Conservation (phyloP, 1,284 basidiomycete species). For the Cryptococcus floricola region DNA sequence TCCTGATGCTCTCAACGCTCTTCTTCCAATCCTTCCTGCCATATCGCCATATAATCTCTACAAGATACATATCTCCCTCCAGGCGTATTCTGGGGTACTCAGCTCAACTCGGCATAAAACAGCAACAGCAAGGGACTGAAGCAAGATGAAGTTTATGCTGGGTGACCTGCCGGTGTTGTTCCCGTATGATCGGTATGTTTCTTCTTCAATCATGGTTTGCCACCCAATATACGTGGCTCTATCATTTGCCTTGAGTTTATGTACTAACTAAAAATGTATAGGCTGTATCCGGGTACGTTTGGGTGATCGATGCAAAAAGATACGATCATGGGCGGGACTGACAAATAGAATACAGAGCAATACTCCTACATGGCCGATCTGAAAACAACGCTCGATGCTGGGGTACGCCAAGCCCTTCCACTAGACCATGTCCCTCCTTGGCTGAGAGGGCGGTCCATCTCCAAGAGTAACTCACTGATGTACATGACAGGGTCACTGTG, state of each 20-base stretch:
- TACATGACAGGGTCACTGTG: constrained; percentile 79
- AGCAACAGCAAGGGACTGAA: background rate
- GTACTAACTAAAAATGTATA: constrained; percentile 10
- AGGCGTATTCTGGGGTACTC: background rate
- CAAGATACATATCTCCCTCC: background rate
- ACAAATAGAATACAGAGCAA: constrained; percentile 62
- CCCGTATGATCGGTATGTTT: constrained; percentile 68
- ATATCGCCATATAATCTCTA: background rate
- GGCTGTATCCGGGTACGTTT: constrained; percentile 36
- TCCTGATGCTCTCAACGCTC: background rate
- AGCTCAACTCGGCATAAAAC: background rate
- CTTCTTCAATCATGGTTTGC: background rate
- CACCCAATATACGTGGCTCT: background rate
- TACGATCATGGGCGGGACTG: constrained; percentile 1
- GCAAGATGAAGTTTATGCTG: constrained; percentile 87
- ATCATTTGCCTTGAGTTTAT: background rate
- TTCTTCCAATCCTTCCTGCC: background rate
- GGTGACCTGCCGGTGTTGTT: constrained; percentile 87
- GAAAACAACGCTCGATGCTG: constrained; percentile 91
- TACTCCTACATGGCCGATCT: constrained; percentile 99
- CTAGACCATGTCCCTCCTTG: background rate
- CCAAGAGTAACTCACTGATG: background rate
- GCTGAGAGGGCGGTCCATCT: too few species aligned
- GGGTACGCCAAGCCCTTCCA: constrained; percentile 48
- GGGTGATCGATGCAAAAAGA: background rate